Conservation (phyloP, 176 grass and related monocot species). For the Oryza nivara region DNA sequence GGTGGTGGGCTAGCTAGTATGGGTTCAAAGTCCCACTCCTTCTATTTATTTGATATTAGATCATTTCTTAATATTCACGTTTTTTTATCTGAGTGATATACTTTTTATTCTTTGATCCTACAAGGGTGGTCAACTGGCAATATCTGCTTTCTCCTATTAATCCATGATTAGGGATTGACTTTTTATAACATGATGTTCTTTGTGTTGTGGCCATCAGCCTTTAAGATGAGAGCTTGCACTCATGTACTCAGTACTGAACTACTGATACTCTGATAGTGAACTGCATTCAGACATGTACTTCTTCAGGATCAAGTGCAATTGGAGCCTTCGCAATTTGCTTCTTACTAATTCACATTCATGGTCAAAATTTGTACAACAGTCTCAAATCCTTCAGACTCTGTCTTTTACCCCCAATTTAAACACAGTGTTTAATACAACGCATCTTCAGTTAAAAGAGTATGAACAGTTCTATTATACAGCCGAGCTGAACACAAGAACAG, state of each 20-base stretch:
- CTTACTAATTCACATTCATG: neutral
- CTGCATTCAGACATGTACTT: neutral
- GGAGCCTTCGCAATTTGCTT: neutral
- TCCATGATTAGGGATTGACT: too few species aligned
- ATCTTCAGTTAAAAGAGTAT: neutral
- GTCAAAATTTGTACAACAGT: neutral
- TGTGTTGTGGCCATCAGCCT: too few species aligned
- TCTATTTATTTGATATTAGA: too few species aligned
- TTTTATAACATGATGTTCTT: too few species aligned
- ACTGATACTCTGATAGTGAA: neutral
- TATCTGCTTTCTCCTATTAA: too few species aligned
- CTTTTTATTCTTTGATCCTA: too few species aligned
- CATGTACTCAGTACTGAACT: neutral
- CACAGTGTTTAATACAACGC: neutral
- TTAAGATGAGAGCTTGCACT: neutral
- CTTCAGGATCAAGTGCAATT: neutral
- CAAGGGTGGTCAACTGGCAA: too few species aligned
- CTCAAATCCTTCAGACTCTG: neutral
- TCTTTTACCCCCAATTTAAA: neutral
- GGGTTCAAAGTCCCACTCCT: too few species aligned
- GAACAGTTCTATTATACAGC: neutral
- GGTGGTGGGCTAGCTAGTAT: too few species aligned
- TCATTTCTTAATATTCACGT: too few species aligned
- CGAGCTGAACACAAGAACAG: neutral
- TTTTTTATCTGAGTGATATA: too few species aligned